Evolutionary conservation across 495 filamentous ascomycete genomes (phyloP), one percentile per base, ranked within the genome.

Genomic region (Penicillium paxilli): DNA sequence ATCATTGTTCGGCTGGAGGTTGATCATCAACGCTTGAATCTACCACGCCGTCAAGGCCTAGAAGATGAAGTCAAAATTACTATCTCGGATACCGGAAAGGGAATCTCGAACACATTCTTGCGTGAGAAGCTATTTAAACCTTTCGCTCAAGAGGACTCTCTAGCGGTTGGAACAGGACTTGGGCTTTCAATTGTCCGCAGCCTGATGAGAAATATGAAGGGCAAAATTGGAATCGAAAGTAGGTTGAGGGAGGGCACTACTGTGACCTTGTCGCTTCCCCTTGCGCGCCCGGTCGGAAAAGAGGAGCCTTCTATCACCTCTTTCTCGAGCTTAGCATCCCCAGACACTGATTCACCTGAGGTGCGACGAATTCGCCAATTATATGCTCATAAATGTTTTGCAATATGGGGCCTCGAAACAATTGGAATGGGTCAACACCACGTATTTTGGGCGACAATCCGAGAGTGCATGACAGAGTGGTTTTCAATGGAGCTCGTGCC

Each of bases 81-180:
- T 0, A 56, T 78, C 23, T 65, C 55, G 11, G 77, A 80, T 49
- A 75, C 77, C 4, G 77, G 76, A 2, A 71, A 67, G 42, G 77
- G 77, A 3, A 80, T 78, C 28, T 74, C 80, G 1, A 76, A 85
- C 28, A 86, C 89, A 42, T 92, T 85, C 60, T 64, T 91, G 37
- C 82, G 83, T n/a, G 82, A 83, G 21, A 77, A 81, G 19, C 61
- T 91, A 1, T 92, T 85, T 60, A 86, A 82, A 5, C 87, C 89
- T 1, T 93, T 92, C 58, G 80, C 85, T 0, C 89, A 93, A 53
- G 89, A 93, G 62, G 82, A 92, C 54, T 70, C 76, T 1, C 66
- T 84, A n/a, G 78, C 76, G 0, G 79, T 77, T 11, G 81, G 81
- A 1, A 82, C 80, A 1, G 82, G 82, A 0, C 61, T 80, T 14